Evolutionary conservation across 2,329 filamentous ascomycete species (phyloP), one percentile per base, ranked within the genome.

Genomic region (Sporothrix brunneoviolacea): DNA sequence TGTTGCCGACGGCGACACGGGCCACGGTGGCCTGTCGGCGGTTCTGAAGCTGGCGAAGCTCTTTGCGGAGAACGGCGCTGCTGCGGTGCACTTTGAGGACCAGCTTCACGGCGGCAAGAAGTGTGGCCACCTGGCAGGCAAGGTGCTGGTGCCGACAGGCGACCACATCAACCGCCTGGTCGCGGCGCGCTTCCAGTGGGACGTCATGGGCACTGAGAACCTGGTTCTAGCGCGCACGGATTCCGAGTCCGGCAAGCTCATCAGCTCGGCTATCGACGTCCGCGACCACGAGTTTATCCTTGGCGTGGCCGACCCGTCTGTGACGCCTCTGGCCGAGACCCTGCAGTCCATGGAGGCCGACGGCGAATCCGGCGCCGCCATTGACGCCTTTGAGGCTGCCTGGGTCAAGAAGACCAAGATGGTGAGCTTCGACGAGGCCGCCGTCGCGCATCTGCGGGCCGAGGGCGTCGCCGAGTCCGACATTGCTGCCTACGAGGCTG

Each of bases 71-170:
- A 95, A 95, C 60, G 93, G 93, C 48, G 93, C 93, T 1, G 93
- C 93, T 0, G 93, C 86, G 8, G 93, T 98, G 2, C 93, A 98
- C 68, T 95, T 98, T 55, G 93, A 98, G 68, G 93, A 98, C 64
- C 93, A 98, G 70, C 79, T 97, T 41, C 93, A 97, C 64, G 93
- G 93, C 38, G 93, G 93, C 54, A 98, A 98, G 76, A 98, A 97
- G 71, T 98, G 93, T 64, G 93, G 93, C 15, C 93, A 98, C 70
- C 73, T 97, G 54, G 93, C 93, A 1, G 93, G 93, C 59, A 98
- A 97, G 67, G 93, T 97, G 2, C 75, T 98, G 8, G 93, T 97
- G 3, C 91, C 93, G 0, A 82, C 91, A 1, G 87, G 90, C 54
- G 93, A 97, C 66, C 93, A 98, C 72, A 95, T 97, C 74, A 96